A percentile compares a stretch with the other conserved stretches of the same genome.
Conservation (phyloP, 75 land plant genomes). For the Sequoia sempervirens region DNA sequence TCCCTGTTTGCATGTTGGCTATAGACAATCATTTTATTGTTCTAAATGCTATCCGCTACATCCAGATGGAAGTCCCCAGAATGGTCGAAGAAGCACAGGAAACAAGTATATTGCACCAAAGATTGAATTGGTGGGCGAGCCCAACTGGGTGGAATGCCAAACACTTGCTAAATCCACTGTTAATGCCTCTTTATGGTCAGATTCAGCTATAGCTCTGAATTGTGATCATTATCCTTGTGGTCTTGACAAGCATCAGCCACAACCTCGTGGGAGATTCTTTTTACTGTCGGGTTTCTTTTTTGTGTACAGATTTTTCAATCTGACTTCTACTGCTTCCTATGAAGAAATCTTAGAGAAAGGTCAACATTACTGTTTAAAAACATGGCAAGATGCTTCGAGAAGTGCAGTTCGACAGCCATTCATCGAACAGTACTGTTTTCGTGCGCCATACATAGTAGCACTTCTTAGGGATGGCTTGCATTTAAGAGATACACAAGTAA, state of each 20-base stretch:
- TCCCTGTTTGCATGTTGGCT: conserved; percentile 61
- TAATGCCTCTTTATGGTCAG: conserved; percentile 31
- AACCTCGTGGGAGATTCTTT: conserved; percentile 35
- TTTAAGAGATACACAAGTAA: conserved; percentile 48
- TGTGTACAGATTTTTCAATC: conserved; percentile 55
- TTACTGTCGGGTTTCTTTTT: conserved; percentile 78
- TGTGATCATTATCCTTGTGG: conserved; percentile 28
- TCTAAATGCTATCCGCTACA: conserved; percentile 28
- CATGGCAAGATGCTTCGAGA: conserved; percentile 32
- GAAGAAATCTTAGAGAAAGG: conserved; percentile 51
- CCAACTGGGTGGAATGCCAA: conserved; percentile 61
- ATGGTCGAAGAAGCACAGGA: background rate
- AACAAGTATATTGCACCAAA: conserved; percentile 5
- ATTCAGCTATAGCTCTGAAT: conserved; percentile 9
- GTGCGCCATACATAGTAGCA: conserved; percentile 55
- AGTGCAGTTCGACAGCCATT: conserved; percentile 28
- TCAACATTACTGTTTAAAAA: conserved; percentile 49
- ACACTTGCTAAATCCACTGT: conserved; percentile 41
- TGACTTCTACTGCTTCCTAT: conserved; percentile 34
- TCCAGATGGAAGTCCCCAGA: background rate
- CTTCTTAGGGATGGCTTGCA: conserved; percentile 60
- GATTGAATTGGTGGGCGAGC: conserved; percentile 41
- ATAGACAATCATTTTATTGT: conserved; percentile 47
- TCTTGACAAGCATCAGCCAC: conserved; percentile 37
- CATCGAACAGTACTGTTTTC: conserved; percentile 60